Conservation (phyloP, 768 basidiomycete genomes). For the Rhodocollybia butyracea region DNA sequence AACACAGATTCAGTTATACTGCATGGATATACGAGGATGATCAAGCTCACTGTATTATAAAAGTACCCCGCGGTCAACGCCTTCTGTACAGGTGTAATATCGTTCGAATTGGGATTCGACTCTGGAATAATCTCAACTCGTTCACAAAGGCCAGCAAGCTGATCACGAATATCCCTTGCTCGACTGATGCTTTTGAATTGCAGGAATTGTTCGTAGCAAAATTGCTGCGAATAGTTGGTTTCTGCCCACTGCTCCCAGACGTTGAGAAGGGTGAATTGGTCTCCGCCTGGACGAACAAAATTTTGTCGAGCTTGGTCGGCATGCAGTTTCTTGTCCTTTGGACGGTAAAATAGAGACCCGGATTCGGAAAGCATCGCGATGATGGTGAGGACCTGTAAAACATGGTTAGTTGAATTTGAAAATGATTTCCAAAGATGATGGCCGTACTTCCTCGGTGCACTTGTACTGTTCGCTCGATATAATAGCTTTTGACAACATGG, state of each 20-base stretch:
- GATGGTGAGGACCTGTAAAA: constrained; percentile 91
- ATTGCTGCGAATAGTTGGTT: constrained; percentile 94
- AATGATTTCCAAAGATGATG: constrained; percentile 8
- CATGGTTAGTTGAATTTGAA: too few species aligned
- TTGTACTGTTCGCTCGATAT: constrained; percentile 92
- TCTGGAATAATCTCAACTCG: constrained; percentile 91
- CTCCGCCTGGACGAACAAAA: constrained; percentile 92
- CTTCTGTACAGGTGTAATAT: constrained; percentile 92
- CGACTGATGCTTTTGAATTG: constrained; percentile 94
- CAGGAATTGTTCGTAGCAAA: constrained; percentile 93
- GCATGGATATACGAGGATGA: too few species aligned
- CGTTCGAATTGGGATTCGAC: constrained; percentile 87
- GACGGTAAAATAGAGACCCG: constrained; percentile 90
- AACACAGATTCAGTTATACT: too few species aligned
- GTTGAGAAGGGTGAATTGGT: constrained; percentile 96
- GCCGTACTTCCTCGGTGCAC: constrained; percentile 94
- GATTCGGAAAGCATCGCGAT: constrained; percentile 98
- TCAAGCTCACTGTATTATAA: constrained; percentile 80
- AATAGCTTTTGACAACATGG: constrained; percentile 95
- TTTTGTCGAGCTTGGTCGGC: constrained; percentile 98
- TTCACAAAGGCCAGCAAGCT: constrained; percentile 93
- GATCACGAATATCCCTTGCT: constrained; percentile 94
- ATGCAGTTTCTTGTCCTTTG: constrained; percentile 97
- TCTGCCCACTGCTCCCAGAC: constrained; percentile 99
- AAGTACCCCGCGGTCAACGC: constrained; percentile 95